Percentiles rank a stretch among this genome's conserved stretches.
Conservation (phyloP, 2,329 filamentous ascomycete genomes). For the Cladosporium sp. region DNA sequence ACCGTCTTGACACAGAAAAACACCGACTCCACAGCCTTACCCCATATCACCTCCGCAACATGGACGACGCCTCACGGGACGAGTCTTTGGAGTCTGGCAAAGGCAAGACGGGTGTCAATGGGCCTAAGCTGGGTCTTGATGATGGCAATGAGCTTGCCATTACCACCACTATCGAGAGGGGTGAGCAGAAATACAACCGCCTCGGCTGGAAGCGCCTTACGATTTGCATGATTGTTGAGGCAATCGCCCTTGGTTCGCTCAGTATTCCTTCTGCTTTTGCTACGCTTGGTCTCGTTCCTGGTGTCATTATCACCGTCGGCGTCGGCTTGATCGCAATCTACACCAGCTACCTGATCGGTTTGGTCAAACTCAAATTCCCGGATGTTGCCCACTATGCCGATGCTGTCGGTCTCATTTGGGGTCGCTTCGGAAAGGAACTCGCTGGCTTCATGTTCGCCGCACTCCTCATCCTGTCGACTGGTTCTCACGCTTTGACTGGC, state of each 20-base stretch:
- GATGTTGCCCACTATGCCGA: slow-evolving; percentile 42
- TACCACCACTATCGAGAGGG: slow-evolving; percentile 40
- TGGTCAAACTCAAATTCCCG: slow-evolving; percentile 54
- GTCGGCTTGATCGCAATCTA: slow-evolving; percentile 59
- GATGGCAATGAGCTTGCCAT: slow-evolving; percentile 21
- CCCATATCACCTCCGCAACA: slow-evolving; percentile 1
- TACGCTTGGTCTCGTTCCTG: slow-evolving; percentile 53
- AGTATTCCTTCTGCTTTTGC: slow-evolving; percentile 55
- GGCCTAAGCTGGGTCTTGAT: slow-evolving; percentile 23
- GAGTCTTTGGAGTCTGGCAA: slow-evolving; percentile 4
- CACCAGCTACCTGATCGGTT: slow-evolving; percentile 58
- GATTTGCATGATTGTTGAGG: slow-evolving; percentile 54
- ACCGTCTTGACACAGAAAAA: slow-evolving; percentile 7
- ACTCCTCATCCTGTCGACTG: slow-evolving; percentile 41
- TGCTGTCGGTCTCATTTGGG: slow-evolving; percentile 41
- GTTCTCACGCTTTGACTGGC: slow-evolving; percentile 43
- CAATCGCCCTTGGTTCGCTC: slow-evolving; percentile 56
- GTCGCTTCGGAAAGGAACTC: slow-evolving; percentile 40
- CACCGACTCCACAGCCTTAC: slow-evolving; percentile 10
- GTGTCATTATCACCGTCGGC: slow-evolving; percentile 51
- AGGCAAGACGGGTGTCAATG: slow-evolving; percentile 7
- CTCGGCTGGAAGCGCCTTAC: slow-evolving; percentile 46
- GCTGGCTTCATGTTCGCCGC: slow-evolving; percentile 41
- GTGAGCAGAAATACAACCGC: slow-evolving; percentile 34
- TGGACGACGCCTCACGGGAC: slow-evolving; percentile 1